Conservation (phyloP, 768 basidiomycete species). For the Phaeotremella fagi region DNA sequence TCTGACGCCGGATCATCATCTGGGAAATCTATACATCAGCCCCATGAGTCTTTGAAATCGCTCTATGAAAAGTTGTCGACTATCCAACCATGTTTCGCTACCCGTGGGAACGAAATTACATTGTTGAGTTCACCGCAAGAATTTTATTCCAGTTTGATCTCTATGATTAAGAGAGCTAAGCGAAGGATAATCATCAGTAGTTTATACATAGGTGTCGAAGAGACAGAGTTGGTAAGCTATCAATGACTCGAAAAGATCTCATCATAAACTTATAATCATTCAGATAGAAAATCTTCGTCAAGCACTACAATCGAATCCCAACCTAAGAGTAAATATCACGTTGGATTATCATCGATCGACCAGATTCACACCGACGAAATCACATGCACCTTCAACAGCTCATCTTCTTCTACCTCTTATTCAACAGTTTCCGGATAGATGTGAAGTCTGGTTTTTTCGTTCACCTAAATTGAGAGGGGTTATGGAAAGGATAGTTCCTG, state of each 20-base stretch:
- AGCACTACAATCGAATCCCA: constrained; percentile 59
- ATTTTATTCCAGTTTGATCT: constrained; percentile 59
- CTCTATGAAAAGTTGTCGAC: constrained; percentile 14
- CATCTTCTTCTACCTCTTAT: constrained; percentile 64
- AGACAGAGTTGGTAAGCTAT: constrained; percentile 66
- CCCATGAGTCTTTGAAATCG: not conserved
- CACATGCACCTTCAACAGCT: constrained; percentile 56
- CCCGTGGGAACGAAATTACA: constrained; percentile 52
- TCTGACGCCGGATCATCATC: not conserved
- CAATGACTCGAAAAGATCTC: not conserved
- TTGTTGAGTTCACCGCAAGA: constrained; percentile 59
- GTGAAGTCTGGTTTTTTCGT: constrained; percentile 75
- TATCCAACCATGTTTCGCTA: constrained; percentile 45
- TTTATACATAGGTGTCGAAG: constrained; percentile 51
- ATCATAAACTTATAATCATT: not conserved
- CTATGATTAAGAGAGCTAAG: constrained; percentile 71
- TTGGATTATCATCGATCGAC: constrained; percentile 65
- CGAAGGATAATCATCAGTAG: constrained; percentile 75
- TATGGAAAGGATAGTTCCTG: constrained; percentile 72
- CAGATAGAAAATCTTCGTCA: constrained; percentile 67
- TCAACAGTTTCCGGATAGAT: constrained; percentile 63
- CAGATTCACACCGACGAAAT: constrained; percentile 36
- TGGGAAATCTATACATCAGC: not conserved
- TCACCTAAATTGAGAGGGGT: constrained; percentile 77
- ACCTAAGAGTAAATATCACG: constrained; percentile 65